A percentile compares a stretch with the other conserved stretches of the same genome.
Evolutionary conservation across 2,329 filamentous ascomycete genomes (phyloP).

Genomic region (Seiridium unicorne): DNA sequence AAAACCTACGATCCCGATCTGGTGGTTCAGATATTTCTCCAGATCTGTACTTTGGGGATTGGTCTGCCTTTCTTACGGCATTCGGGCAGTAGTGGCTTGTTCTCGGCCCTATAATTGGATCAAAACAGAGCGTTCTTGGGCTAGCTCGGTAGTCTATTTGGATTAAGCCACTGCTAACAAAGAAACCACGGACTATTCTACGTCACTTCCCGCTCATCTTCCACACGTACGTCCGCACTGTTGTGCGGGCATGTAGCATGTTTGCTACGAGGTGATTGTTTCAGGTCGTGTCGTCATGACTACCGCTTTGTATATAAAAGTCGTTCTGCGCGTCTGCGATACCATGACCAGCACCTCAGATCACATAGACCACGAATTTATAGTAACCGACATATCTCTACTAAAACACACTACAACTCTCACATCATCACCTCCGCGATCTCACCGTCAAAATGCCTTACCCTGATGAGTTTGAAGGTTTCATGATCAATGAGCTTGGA

Average conservation of each 20-base stretch:
- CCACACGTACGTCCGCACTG: no score
- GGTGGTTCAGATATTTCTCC: background rate
- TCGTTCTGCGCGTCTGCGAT: no score
- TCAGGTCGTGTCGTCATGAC: no score
- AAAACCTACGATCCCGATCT: background rate
- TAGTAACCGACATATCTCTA: no score
- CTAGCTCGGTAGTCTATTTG: background rate
- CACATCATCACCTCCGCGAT: no score
- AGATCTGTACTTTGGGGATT: background rate
- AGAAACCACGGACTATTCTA: background rate
- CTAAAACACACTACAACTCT: no score
- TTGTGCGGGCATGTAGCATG: no score
- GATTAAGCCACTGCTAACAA: background rate
- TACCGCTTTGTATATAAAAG: no score
- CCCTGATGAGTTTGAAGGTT: conserved; percentile 27
- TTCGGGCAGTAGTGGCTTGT: background rate
- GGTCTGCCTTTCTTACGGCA: background rate
- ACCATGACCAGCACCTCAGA: no score
- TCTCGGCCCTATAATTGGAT: background rate
- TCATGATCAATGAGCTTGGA: conserved; percentile 28
- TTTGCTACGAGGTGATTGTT: no score
- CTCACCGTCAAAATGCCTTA: no score
- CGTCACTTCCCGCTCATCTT: background rate
- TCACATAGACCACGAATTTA: no score
- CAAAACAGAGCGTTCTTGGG: background rate